Conservation (phyloP, 2,329 filamentous ascomycete genomes). For the Xylariaceae sp. region DNA sequence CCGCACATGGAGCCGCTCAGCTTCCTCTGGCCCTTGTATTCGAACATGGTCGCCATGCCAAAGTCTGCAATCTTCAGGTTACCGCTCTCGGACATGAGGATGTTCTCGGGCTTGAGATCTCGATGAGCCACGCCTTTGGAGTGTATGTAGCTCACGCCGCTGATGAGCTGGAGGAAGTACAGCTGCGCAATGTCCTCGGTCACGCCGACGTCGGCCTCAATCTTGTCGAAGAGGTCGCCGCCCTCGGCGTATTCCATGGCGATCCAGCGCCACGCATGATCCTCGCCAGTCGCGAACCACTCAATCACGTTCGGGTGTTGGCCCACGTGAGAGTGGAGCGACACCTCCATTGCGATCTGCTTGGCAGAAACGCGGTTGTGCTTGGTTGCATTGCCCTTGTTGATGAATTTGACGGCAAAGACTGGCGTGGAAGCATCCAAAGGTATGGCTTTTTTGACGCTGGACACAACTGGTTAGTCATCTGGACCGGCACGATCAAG, state of each 20-base stretch:
- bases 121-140: conserved; percentile 91
- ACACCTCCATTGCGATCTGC: conserved; percentile 88
- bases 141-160: conserved; percentile 91
- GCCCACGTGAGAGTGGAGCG: conserved; percentile 80
- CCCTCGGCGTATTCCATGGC: conserved; percentile 96
- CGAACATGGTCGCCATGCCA: conserved; percentile 88
- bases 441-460: conserved; percentile 89
- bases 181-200: conserved; percentile 90
- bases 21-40: conserved; percentile 79
- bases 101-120: conserved; percentile 91
- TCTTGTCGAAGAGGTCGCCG: conserved; percentile 97
- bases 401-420: conserved; percentile 97
- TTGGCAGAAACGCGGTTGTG: conserved; percentile 84
- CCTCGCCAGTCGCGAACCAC: conserved; percentile 84
- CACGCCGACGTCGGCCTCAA: conserved; percentile 95
- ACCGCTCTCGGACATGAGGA: conserved; percentile 77
- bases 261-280: conserved; percentile 88
- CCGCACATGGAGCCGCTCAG: conserved; percentile 85
- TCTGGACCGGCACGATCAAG: conserved; percentile 7
- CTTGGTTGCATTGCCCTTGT: conserved; percentile 89
- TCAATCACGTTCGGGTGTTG: conserved; percentile 91
- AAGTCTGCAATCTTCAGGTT: conserved; percentile 95
- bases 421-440: conserved; percentile 63
- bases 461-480: conserved; percentile 36
- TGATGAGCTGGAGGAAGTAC: conserved; percentile 89